Percentiles rank a stretch among this genome's conserved stretches.
These are phyloP conservation scores for Metarhizium robertsii DNA, from an alignment of 2,329 filamentous ascomycete species.

Conservation along the genomic window DNA sequence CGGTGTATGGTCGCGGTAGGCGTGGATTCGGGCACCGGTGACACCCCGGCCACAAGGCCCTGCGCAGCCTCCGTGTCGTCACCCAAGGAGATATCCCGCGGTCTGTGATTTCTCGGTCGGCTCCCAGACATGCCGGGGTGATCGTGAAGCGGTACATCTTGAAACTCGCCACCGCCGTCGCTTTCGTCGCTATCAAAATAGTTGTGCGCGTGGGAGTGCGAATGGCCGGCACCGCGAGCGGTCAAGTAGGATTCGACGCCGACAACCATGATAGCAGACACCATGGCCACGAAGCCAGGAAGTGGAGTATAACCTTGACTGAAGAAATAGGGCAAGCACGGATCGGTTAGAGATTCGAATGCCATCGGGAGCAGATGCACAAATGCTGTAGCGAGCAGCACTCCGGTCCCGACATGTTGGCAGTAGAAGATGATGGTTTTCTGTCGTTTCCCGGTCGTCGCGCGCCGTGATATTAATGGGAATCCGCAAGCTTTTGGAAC, in stretches of 20 bases:
- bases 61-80: slow-evolving; percentile 42
- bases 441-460: slow-evolving; percentile 47
- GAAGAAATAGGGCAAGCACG: slow-evolving; percentile 70
- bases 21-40: slow-evolving; percentile 47
- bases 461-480: slow-evolving; percentile 53
- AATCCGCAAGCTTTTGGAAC: slow-evolving; percentile 50
- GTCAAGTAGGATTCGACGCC: slow-evolving; percentile 85
- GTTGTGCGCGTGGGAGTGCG: slow-evolving; percentile 43
- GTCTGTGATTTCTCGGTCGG: slow-evolving; percentile 29
- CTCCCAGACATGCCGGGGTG: slow-evolving; percentile 25
- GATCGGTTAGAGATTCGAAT: slow-evolving; percentile 56
- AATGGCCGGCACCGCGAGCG: slow-evolving; percentile 53
- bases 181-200: slow-evolving; percentile 42
- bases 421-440: slow-evolving; percentile 54
- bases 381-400: slow-evolving; percentile 79
- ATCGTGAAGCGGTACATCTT: slow-evolving; percentile 12
- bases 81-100: slow-evolving; percentile 36
- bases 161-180: slow-evolving; percentile 22
- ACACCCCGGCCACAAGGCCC: slow-evolving; percentile 48
- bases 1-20: slow-evolving; percentile 21
- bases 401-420: slow-evolving; percentile 72
- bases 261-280: slow-evolving; percentile 72
- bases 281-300: slow-evolving; percentile 74
- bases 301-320: slow-evolving; percentile 70
- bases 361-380: slow-evolving; percentile 66